phyloP scores from a whole-genome alignment of 495 filamentous ascomycete genomes.

The Trichocladium antarcticum region DNA sequence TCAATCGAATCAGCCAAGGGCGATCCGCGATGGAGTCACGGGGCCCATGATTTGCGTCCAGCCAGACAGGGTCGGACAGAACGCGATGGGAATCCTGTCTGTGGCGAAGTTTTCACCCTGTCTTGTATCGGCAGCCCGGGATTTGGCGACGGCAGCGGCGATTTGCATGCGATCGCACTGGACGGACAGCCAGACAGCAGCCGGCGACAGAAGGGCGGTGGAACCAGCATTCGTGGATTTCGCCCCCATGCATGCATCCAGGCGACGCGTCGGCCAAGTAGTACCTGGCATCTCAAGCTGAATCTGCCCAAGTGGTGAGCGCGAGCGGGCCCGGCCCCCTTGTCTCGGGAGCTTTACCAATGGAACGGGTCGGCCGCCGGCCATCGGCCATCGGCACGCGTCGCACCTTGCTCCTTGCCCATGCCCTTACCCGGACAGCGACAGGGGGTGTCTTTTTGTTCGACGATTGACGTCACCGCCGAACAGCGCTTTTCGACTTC shows the following conservation, averaged over 20 bases:
- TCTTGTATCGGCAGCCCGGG: too few species aligned
- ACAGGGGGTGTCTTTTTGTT: background rate
- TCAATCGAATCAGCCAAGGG: background rate
- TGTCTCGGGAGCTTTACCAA: conserved; percentile 4
- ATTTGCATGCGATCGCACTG: too few species aligned
- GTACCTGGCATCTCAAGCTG: background rate
- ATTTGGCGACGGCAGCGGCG: too few species aligned
- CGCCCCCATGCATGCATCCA: background rate
- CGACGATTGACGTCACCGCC: conserved; percentile 2
- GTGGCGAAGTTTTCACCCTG: too few species aligned
- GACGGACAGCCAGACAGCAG: too few species aligned
- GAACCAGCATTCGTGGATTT: background rate
- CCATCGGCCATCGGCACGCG: background rate
- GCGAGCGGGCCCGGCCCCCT: too few species aligned
- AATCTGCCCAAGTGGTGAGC: too few species aligned
- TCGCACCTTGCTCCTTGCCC: background rate
- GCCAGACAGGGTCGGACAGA: background rate
- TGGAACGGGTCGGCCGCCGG: conserved; percentile 6
- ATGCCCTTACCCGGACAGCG: too few species aligned
- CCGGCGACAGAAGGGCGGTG: background rate
- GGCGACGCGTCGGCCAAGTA: background rate
- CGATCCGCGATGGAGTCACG: background rate
- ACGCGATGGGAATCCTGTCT: background rate
- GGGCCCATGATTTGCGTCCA: background rate
- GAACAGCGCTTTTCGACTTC: background rate